Evolutionary conservation across 2,329 filamentous ascomycete species (phyloP), one percentile per base, ranked within the genome.

Genomic region (Trichophyton equinum): DNA sequence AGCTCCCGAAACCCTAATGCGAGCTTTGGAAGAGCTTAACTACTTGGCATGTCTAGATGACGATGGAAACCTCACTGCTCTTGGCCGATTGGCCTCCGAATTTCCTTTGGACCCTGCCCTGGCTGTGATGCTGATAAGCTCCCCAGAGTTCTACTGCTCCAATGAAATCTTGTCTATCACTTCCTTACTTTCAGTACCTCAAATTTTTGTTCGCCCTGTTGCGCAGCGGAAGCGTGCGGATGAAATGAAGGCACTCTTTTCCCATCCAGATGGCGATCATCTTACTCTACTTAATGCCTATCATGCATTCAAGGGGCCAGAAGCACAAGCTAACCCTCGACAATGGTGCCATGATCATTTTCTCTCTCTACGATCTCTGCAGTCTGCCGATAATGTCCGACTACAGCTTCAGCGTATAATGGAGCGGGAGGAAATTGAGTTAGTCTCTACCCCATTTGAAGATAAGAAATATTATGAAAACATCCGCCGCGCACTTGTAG

Each of bases 381-480:
- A 89, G 62, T 95, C 91, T 66, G 94, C 94, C 9, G 94, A 99
- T 76, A 95, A 94, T 68, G 92, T 99, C 7, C 91, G 94, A 57
- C 77, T 85, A 61, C 94, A 99, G 76, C 83, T 99, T 38, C 89
- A 89, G 76, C 87, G 91, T 61, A 96, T 97, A 73, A 99, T 99
- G 95, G 91, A 99, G 77, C 89, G 88, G 13, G 84, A 91, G 66
- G 88, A 86, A 62, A 77, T 99, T 8, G 88, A 95, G 64, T 84
- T 99, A 58, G 74, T 96, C 60, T 94, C 88, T 59, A 97, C 92
- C 0, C 83, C 88, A 0, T 97, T 96, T 71, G 87, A 91, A 68
- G 86, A 97, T 77, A 96, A 95, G 80, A 89, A 95, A 71, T 99
- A 99, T 79, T 99, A 97, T 76, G 90, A 85, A 73, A 99, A 99